Evolutionary conservation across 1,284 basidiomycete species (phyloP).

Genomic region (Cutaneotrichosporon arboriforme): DNA sequence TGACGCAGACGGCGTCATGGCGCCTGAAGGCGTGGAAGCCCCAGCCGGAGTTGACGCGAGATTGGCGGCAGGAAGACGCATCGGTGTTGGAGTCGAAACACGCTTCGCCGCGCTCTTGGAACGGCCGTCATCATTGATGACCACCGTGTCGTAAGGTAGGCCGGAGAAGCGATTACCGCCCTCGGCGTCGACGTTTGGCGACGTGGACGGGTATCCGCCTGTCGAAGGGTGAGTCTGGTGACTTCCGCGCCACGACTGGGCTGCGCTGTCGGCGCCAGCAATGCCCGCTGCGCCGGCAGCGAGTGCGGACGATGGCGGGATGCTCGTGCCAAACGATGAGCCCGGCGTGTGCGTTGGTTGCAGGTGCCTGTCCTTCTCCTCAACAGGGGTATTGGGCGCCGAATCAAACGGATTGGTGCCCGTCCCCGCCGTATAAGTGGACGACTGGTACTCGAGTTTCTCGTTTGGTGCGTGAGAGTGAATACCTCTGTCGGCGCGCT

Average conservation of each 20-base stretch:
- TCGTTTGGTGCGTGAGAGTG: background rate
- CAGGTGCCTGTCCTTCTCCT: slow-evolving; percentile 1
- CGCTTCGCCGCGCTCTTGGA: background rate
- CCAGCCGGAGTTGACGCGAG: background rate
- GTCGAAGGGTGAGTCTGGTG: background rate
- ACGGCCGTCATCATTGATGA: background rate
- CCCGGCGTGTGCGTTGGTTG: slow-evolving; percentile 1
- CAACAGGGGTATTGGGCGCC: slow-evolving; percentile 13
- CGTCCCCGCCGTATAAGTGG: background rate
- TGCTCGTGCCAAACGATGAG: slow-evolving; percentile 4
- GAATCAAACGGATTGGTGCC: slow-evolving; percentile 16
- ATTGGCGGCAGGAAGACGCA: background rate
- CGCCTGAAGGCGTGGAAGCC: background rate
- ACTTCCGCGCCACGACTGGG: background rate
- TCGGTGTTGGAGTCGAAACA: background rate
- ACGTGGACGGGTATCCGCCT: background rate
- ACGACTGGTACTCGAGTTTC: background rate
- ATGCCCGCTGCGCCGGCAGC: background rate
- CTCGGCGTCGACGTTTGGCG: background rate
- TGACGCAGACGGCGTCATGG: background rate
- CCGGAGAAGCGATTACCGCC: background rate
- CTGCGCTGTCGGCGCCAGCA: background rate
- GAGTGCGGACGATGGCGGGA: background rate
- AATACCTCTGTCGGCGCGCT: background rate
- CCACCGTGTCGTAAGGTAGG: background rate